Evolutionary conservation across 2,329 filamentous ascomycete genomes (phyloP).

Genomic region (Macrophomina phaseolina): DNA sequence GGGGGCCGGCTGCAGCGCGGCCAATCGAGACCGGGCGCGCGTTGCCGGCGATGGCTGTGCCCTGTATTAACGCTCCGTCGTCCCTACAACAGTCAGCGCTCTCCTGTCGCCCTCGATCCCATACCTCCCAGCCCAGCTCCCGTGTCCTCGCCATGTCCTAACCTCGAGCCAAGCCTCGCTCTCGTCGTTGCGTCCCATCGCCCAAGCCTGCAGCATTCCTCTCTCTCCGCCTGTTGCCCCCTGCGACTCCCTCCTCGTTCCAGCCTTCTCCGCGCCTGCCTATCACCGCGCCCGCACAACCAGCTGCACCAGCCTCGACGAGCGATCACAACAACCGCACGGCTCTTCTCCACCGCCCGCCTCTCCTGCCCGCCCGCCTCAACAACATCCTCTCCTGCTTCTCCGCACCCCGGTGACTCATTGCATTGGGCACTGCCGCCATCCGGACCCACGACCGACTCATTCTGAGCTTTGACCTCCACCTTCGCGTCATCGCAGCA

Average conservation of each 20-base stretch:
- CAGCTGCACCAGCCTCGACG: constrained; percentile 28
- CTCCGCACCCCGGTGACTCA: constrained; percentile 36
- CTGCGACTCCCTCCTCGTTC: constrained; percentile 31
- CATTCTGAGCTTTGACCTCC: constrained; percentile 34
- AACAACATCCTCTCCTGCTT: constrained; percentile 30
- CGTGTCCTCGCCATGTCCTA: constrained; percentile 26
- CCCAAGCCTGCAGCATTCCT: constrained; percentile 16
- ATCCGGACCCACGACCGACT: constrained; percentile 29
- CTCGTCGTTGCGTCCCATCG: constrained; percentile 24
- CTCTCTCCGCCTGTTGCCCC: constrained; percentile 35
- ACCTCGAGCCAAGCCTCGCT: constrained; percentile 21
- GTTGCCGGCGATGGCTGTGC: constrained; percentile 20
- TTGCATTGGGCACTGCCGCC: constrained; percentile 30
- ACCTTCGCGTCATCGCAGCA: constrained; percentile 25
- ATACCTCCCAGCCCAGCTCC: constrained; percentile 3
- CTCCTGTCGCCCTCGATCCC: constrained; percentile 20
- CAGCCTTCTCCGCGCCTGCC: constrained; percentile 38
- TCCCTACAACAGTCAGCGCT: constrained; percentile 22
- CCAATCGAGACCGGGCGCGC: constrained; percentile 23
- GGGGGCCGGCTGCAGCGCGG: constrained; percentile 14
- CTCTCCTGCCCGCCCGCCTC: constrained; percentile 35
- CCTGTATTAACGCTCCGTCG: constrained; percentile 24
- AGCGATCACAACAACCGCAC: constrained; percentile 31
- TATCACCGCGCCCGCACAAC: constrained; percentile 31
- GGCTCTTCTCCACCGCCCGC: constrained; percentile 29